Conservation (phyloP, 345 rosid genomes). For the Euphorbia pulcherrima region DNA sequence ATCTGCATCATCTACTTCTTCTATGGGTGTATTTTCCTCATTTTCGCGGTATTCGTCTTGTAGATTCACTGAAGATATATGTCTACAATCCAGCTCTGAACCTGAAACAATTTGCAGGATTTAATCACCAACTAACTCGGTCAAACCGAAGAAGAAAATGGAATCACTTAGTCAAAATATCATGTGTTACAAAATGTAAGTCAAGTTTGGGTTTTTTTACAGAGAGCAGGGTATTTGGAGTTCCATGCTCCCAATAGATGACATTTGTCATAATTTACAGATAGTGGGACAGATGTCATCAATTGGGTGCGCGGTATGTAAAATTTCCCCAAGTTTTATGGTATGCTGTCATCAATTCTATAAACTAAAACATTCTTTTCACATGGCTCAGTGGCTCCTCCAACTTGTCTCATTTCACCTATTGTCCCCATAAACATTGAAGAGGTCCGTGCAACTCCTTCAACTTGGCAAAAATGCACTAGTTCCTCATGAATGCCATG, state of each 20-base stretch:
- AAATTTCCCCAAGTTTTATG: background rate
- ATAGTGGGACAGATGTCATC: too few relatives aligned
- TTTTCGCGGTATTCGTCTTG: constrained; percentile 20
- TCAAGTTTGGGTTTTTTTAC: too few relatives aligned
- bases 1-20: constrained; percentile 29
- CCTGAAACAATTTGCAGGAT: constrained; percentile 26
- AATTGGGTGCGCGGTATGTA: too few relatives aligned
- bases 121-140: constrained; percentile 7
- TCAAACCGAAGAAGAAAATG: background rate
- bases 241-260: too few relatives aligned
- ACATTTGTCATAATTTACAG: too few relatives aligned
- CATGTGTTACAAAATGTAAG: background rate
- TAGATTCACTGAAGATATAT: constrained; percentile 8
- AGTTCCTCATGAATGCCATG: too few relatives aligned
- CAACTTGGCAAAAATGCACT: too few relatives aligned
- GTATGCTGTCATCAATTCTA: background rate
- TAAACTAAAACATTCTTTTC: background rate
- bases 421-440: too few relatives aligned
- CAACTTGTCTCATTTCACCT: too few relatives aligned
- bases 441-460: too few relatives aligned
- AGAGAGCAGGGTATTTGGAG: too few relatives aligned
- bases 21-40: constrained; percentile 22
- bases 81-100: constrained; percentile 13
- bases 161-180: background rate
- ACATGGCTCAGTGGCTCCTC: too few relatives aligned